Evolutionary conservation across 1,284 basidiomycete genomes (phyloP), one percentile per base, ranked within the genome.

Genomic region (Heterobasidion occidentale): DNA sequence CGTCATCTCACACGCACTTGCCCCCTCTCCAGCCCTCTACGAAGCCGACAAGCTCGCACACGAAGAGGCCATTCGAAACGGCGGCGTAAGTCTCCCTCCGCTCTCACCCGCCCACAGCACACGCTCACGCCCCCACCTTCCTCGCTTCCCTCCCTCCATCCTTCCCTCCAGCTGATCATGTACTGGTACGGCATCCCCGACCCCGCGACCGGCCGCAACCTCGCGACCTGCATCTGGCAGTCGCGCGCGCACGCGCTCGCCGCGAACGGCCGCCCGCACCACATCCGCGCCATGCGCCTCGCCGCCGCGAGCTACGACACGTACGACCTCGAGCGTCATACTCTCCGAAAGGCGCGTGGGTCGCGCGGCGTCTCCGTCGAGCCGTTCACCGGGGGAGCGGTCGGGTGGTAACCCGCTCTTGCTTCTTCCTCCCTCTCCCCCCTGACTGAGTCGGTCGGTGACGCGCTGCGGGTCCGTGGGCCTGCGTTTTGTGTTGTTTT

Each of bases 171-270:
- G 27, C 74, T 92, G 35, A 79, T 92, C 54, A 73, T 90, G 63
- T 95, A 95, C 68, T 94, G 93, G 92, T 94, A 93, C 64, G 93
- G 92, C 20, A 80, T 87, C n/a, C 93, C 93, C 1, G 77, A 92
- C 63, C 75, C 76, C 50, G 65, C 74, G 19, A 87, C 86, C 0
- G 87, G 92, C 0, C 77, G 90, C 70, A 96, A 96, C 68, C 83
- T 95, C 53, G 92, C 94, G 2, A 95, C 93, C n/a, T 96, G 94
- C 73, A 88, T 96, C 52, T 97, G 94, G 94, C 89, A 92, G 70
- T 91, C 88, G 45, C 83, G 92, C 5, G 79, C 79, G 60, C 88
- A 92, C 62, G 94, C 94, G 1, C 72, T 86, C 38, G 84, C 84
- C 7, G 93, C 93, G 0, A 92, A 86, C 63, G 81, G 83, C 1